Evolutionary conservation across 768 basidiomycete genomes (phyloP).

Genomic region (Pleurotus pulmonarius): DNA sequence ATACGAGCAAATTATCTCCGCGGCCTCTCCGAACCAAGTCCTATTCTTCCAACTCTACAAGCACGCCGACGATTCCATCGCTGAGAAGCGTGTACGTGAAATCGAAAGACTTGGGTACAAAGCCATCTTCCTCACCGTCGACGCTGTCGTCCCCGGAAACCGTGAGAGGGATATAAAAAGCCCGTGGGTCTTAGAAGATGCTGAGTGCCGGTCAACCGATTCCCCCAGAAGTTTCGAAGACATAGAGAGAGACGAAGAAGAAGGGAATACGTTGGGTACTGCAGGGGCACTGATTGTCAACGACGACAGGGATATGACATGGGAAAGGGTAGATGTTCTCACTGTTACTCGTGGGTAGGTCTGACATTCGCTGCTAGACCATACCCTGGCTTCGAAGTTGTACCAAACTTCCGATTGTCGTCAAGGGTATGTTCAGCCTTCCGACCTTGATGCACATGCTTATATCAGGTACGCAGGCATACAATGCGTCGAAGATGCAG

Average conservation of each 20-base stretch:
- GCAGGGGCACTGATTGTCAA: conserved; percentile 64
- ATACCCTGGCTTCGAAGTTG: conserved; percentile 74
- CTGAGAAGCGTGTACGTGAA: conserved; percentile 66
- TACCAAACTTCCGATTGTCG: conserved; percentile 66
- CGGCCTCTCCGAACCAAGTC: conserved; percentile 50
- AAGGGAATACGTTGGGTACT: conserved; percentile 46
- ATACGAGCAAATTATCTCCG: conserved; percentile 55
- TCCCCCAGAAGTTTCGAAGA: conserved; percentile 19
- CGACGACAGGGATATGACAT: conserved; percentile 75
- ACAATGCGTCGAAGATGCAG: conserved; percentile 81
- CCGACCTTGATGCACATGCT: background rate
- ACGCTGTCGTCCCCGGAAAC: conserved; percentile 81
- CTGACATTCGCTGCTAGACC: background rate
- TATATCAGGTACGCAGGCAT: conserved; percentile 40
- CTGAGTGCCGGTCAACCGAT: conserved; percentile 34
- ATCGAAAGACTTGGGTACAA: conserved; percentile 76
- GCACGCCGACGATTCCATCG: conserved; percentile 60
- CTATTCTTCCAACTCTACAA: conserved; percentile 89
- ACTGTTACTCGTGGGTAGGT: background rate
- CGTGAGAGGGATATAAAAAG: conserved; percentile 69
- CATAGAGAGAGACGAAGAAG: conserved; percentile 23
- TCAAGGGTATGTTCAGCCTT: conserved; percentile 52
- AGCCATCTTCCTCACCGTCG: conserved; percentile 89
- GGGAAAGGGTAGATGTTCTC: conserved; percentile 50
- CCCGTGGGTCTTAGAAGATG: conserved; percentile 54